Evolutionary conservation across 164 flowering plant species (phyloP).

Genomic region (Annona squamosa): DNA sequence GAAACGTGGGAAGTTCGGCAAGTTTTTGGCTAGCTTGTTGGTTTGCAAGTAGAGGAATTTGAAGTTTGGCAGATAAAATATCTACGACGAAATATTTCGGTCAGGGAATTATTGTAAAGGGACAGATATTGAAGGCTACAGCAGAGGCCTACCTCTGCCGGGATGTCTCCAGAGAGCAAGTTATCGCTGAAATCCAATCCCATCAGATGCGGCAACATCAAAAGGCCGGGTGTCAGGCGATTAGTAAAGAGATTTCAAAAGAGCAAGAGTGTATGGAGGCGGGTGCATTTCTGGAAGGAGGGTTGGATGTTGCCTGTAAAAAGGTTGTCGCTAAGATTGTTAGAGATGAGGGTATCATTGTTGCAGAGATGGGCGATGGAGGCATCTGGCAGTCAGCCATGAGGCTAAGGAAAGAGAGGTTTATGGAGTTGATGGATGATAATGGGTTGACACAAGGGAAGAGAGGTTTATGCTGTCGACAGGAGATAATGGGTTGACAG

Average conservation of each 20-base stretch:
- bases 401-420: constrained; percentile 11
- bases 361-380: constrained; percentile 9
- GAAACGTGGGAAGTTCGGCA: constrained; percentile 2
- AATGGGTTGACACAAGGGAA: background rate
- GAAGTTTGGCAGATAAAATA: constrained; percentile 1
- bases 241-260: constrained; percentile 2
- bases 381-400: background rate
- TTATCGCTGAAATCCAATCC: constrained; percentile 2
- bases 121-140: constrained; percentile 1
- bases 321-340: constrained; percentile 6
- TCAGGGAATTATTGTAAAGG: constrained; percentile 8
- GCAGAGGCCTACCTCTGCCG: constrained; percentile 13
- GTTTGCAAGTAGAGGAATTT: constrained; percentile 6
- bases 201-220: background rate
- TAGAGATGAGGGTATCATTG: constrained; percentile 1
- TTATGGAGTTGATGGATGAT: constrained; percentile 6
- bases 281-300: constrained; percentile 1
- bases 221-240: constrained; percentile 5
- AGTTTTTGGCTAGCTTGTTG: constrained; percentile 3
- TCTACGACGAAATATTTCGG: constrained; percentile 2
- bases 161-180: constrained; percentile 5
- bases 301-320: constrained; percentile 8
- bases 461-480: constrained; percentile 11
- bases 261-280: constrained; percentile 2
- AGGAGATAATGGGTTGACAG: background rate